A percentile compares a stretch with the other conserved stretches of the same genome.
Conservation (phyloP, 75 land plant species). For the Cunninghamia lanceolata region DNA sequence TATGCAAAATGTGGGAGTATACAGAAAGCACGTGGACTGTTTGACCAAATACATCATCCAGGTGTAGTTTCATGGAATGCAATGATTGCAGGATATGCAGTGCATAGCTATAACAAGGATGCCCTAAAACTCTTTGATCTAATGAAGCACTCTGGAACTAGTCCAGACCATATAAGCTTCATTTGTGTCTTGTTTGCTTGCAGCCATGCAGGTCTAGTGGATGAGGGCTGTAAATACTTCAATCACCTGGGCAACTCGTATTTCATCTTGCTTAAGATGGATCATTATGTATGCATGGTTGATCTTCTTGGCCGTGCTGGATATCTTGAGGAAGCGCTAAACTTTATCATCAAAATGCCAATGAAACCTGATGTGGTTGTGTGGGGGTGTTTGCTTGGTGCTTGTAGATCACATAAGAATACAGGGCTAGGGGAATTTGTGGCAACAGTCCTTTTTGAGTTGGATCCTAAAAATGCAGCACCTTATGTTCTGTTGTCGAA, state of each 20-base stretch:
- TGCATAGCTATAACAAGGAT: neutral
- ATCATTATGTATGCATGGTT: neutral
- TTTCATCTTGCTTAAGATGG: neutral
- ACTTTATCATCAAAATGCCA: neutral
- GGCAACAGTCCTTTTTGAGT: neutral
- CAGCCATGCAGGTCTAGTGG: neutral
- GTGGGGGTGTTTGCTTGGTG: neutral
- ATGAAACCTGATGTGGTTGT: neutral
- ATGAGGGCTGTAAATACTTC: neutral
- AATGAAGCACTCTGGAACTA: neutral
- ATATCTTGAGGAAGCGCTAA: neutral
- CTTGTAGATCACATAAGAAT: neutral
- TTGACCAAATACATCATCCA: neutral
- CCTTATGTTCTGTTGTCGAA: constrained; percentile 15
- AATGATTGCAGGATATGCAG: constrained; percentile 12
- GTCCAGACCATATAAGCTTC: neutral
- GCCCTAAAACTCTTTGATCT: constrained; percentile 2
- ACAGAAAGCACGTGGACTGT: constrained; percentile 2
- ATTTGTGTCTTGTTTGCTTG: neutral
- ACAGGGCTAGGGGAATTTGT: neutral
- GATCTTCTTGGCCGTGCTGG: constrained; percentile 12
- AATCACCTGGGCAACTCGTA: neutral
- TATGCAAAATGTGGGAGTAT: neutral
- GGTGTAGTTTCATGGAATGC: constrained; percentile 12
- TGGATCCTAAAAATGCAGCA: constrained; percentile 5